A percentile compares a stretch with the other conserved stretches of the same genome.
Evolutionary conservation across 345 rosid species (phyloP).

Genomic region (Litchi chinensis): DNA sequence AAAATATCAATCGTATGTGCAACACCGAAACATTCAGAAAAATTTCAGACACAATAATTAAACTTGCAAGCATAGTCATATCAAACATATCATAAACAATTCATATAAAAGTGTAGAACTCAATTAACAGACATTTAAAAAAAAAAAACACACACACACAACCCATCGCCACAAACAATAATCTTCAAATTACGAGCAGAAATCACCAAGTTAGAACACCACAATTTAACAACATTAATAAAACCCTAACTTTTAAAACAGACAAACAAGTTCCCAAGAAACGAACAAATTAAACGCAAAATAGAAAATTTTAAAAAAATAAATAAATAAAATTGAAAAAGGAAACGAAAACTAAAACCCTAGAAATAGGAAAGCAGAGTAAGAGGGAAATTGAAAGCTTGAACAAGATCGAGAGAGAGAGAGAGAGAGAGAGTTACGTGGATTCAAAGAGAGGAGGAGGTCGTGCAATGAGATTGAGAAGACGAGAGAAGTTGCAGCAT

Average conservation of each 20-base stretch:
- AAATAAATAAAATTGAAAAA: too few species aligned
- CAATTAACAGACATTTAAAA: neutral
- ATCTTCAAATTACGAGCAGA: neutral
- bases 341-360: neutral
- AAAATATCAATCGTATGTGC: too few species aligned
- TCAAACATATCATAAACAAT: neutral
- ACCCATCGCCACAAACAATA: neutral
- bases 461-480: neutral
- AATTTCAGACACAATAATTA: neutral
- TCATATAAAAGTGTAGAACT: neutral
- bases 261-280: neutral
- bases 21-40: neutral
- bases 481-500: neutral
- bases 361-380: neutral
- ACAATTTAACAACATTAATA: neutral
- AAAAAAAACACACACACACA: neutral
- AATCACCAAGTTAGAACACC: neutral
- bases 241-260: conserved; percentile 8
- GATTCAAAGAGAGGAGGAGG: neutral
- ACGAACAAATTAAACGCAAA: neutral
- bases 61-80: neutral
- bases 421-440: conserved; percentile 21
- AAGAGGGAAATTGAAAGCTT: neutral
- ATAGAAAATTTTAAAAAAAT: neutral
- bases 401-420: neutral